Percentiles rank a stretch among this genome's conserved stretches.
These are phyloP conservation scores for Pelagomonas calceolata DNA, from an alignment of 108 stramenopile species.

Conservation along the genomic window DNA sequence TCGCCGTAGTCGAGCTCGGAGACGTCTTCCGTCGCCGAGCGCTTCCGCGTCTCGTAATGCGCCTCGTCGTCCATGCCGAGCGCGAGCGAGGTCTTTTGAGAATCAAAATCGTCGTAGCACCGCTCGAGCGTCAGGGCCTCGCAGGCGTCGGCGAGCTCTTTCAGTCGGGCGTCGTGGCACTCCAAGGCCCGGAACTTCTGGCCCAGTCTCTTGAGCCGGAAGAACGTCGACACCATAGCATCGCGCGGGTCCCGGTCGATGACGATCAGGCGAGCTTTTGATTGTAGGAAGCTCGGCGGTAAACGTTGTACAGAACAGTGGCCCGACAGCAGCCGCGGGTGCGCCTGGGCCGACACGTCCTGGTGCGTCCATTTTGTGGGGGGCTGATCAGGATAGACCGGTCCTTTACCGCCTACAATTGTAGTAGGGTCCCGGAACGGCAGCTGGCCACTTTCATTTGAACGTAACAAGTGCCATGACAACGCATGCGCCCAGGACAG, in stretches of 20 bases:
- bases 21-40: not conserved
- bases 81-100: too few relatives aligned
- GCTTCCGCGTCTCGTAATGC: too few relatives aligned
- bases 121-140: not conserved
- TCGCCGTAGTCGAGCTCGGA: not conserved
- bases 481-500: not conserved
- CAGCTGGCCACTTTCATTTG: not conserved
- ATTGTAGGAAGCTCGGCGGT: too few relatives aligned
- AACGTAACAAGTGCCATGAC: not conserved
- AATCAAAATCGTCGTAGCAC: not conserved
- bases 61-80: too few relatives aligned
- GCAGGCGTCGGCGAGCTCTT: too few relatives aligned
- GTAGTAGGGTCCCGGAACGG: not conserved
- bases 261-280: not conserved
- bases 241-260: not conserved
- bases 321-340: not conserved
- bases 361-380: not conserved
- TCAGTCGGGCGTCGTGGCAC: too few relatives aligned
- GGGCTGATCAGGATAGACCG: not conserved
- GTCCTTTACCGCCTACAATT: not conserved
- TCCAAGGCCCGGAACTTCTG: too few relatives aligned
- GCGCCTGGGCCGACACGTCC: not conserved
- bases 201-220: not conserved
- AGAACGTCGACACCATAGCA: not conserved
- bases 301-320: too few relatives aligned